These are phyloP conservation scores for Petrea volubilis DNA, from an alignment of 257 asterid genomes.

Conservation along the genomic window DNA sequence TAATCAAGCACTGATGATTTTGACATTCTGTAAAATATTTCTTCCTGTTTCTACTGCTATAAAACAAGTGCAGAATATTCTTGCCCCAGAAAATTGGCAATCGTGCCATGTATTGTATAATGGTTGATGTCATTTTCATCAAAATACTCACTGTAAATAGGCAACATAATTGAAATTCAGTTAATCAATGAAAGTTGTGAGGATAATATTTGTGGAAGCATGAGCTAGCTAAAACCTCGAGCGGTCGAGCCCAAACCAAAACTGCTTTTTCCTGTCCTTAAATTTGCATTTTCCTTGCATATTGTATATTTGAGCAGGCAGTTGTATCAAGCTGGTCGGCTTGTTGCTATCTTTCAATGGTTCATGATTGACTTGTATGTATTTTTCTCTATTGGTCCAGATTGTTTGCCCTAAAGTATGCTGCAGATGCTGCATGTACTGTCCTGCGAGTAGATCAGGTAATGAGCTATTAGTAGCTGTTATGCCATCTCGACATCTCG, in stretches of 20 bases:
- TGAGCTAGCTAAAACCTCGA: not conserved
- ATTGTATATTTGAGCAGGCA: not conserved
- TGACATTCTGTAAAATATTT: not conserved
- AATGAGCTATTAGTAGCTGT: slow-evolving; percentile 15
- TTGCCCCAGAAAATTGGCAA: not conserved
- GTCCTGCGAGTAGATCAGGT: slow-evolving; percentile 99
- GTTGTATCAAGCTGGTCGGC: not conserved
- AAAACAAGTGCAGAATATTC: not conserved
- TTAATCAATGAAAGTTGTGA: not conserved
- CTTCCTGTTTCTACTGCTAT: not conserved
- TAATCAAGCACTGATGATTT: slow-evolving; percentile 4
- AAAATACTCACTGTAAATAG: not conserved
- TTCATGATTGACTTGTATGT: slow-evolving; percentile 16
- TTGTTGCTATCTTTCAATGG: not conserved
- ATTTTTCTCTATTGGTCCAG: slow-evolving; percentile 38
- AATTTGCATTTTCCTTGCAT: not conserved
- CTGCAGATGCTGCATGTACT: slow-evolving; percentile 95
- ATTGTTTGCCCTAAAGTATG: slow-evolving; percentile 84
- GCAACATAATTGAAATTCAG: not conserved
- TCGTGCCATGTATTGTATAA: not conserved
- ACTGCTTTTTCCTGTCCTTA: not conserved
- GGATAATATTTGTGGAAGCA: not conserved
- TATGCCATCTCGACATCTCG: not conserved
- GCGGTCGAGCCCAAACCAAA: not conserved
- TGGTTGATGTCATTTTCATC: slow-evolving; percentile 2